Percentiles rank a stretch among this genome's conserved stretches.
Evolutionary conservation across 176 grass and related monocot species (phyloP).

Genomic region (Miscanthus lutarioriparius): DNA sequence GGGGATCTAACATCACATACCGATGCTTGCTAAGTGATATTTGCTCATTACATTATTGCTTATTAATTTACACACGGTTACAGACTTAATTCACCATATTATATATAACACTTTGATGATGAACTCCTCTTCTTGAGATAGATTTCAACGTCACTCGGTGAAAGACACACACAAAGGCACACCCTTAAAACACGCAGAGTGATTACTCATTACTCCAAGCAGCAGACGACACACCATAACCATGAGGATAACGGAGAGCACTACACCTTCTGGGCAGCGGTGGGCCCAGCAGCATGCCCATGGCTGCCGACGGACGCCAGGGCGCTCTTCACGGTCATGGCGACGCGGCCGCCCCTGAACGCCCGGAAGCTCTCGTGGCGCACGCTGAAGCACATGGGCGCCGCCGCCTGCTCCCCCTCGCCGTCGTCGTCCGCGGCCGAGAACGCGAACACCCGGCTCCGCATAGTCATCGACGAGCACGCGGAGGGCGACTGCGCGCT

Average conservation of each 20-base stretch:
- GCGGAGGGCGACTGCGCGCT: constrained; percentile 35
- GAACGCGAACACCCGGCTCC: constrained; percentile 24
- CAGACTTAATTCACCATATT: constrained; percentile 18
- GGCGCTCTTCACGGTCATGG: constrained; percentile 42
- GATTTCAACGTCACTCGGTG: background rate
- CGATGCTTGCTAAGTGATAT: background rate
- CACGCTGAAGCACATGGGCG: constrained; percentile 50
- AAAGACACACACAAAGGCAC: constrained; percentile 6
- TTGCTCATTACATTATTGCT: constrained; percentile 37
- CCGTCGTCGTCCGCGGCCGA: background rate
- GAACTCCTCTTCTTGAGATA: background rate
- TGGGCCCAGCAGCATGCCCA: background rate
- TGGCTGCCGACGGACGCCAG: constrained; percentile 31
- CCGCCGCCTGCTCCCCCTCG: background rate
- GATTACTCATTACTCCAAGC: background rate
- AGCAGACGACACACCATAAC: background rate
- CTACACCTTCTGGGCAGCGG: constrained; percentile 27
- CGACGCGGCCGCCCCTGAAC: constrained; percentile 41
- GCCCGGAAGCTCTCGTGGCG: constrained; percentile 43
- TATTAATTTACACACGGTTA: constrained; percentile 37
- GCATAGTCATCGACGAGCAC: constrained; percentile 47
- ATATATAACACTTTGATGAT: constrained; percentile 7
- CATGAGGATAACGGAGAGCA: background rate
- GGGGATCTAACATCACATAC: constrained; percentile 9
- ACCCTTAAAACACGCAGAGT: constrained; percentile 19